Conservation (phyloP, 306 rosid genomes). For the Erythrophleum fordii region DNA sequence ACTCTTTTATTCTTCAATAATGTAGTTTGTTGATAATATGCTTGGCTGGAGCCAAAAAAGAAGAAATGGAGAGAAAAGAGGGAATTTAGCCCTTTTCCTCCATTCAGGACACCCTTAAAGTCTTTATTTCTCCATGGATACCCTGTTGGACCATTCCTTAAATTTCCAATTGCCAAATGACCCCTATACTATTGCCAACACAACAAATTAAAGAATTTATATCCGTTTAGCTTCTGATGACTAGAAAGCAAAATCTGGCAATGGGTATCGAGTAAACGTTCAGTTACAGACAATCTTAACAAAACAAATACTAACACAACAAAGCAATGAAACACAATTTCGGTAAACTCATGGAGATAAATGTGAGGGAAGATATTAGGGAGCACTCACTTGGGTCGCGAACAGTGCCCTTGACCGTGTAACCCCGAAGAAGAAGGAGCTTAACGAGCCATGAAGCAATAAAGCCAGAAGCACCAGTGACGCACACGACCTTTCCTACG, state of each 20-base stretch:
- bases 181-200: too few species aligned
- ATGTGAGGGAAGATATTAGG: neutral
- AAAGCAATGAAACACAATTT: too few species aligned
- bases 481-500: constrained; percentile 48
- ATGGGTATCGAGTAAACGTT: neutral
- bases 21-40: too few species aligned
- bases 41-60: too few species aligned
- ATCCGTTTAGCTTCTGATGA: too few species aligned
- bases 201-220: too few species aligned
- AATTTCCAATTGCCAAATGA: too few species aligned
- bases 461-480: constrained; percentile 62
- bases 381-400: constrained; percentile 45
- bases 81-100: too few species aligned
- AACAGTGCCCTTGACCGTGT: constrained; percentile 57
- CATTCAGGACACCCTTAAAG: too few species aligned
- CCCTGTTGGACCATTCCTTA: too few species aligned
- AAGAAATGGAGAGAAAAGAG: too few species aligned
- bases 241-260: neutral
- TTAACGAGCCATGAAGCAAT: constrained; percentile 65
- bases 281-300: neutral
- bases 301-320: neutral
- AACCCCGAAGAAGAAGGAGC: constrained; percentile 55
- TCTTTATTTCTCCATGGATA: too few species aligned
- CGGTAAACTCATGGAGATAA: neutral
- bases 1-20: neutral